These are phyloP conservation scores for Umbelopsis isabellina DNA, from an alignment of 192 early-diverging fungal genomes.

Conservation along the genomic window DNA sequence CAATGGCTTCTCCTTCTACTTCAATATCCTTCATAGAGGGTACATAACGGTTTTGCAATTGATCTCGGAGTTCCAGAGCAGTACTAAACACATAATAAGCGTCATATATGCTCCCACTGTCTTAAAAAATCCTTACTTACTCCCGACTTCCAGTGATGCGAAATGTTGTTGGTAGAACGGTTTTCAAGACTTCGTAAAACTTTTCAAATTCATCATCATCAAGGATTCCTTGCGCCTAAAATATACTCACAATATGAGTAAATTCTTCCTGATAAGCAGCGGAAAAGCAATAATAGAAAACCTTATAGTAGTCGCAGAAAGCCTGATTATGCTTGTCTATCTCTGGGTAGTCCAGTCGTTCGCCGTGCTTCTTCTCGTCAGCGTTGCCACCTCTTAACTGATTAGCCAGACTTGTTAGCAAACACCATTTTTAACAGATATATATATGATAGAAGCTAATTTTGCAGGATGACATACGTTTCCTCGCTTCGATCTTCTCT, in stretches of 20 bases:
- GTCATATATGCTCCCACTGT: not conserved
- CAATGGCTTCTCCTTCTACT: constrained; percentile 75
- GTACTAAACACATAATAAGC: constrained; percentile 41
- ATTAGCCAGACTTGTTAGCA: not conserved
- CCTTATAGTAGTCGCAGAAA: constrained; percentile 15
- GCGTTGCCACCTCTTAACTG: not conserved
- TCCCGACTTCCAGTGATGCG: constrained; percentile 89
- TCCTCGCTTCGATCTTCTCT: not conserved
- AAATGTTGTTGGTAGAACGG: constrained; percentile 86
- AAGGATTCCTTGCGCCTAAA: constrained; percentile 65
- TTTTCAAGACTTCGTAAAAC: constrained; percentile 73
- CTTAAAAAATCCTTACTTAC: constrained; percentile 37
- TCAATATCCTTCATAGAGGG: constrained; percentile 51
- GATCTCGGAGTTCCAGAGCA: constrained; percentile 70
- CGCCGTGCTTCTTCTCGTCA: not conserved
- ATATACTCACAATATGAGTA: not conserved
- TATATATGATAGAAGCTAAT: not conserved
- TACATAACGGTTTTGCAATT: constrained; percentile 64
- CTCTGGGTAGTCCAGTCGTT: constrained; percentile 1
- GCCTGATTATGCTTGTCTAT: constrained; percentile 13
- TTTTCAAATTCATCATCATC: constrained; percentile 81
- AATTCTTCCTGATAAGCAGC: not conserved
- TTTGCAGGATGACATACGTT: no score
- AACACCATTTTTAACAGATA: not conserved
- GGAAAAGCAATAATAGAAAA: not conserved